Percentiles rank a stretch among this genome's conserved stretches.
phyloP scores from a whole-genome alignment of 805 yeast genomes.

The Starmerella sp. region DNA sequence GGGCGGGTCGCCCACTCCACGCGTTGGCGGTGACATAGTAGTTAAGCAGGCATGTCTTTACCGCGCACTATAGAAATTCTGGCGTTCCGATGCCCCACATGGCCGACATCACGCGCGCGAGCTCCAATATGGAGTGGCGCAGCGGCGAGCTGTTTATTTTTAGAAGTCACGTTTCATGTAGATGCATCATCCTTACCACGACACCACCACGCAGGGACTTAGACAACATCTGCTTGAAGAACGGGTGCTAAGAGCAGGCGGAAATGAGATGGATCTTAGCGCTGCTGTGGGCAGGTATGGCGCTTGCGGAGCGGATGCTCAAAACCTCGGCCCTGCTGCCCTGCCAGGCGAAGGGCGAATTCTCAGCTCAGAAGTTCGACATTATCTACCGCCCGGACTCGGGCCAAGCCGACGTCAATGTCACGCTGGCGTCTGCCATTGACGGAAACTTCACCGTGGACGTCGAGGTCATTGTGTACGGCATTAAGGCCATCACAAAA shows the following conservation, averaged over 20 bases:
- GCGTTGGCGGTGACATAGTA: no score
- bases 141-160: not conserved
- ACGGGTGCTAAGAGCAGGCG: not conserved
- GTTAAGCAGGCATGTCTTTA: no score
- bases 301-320: constrained; percentile 28
- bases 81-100: no score
- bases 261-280: constrained; percentile 3
- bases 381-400: constrained; percentile 62
- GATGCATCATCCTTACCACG: not conserved
- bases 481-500: constrained; percentile 49
- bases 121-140: not conserved
- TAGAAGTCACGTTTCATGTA: not conserved
- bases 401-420: constrained; percentile 48
- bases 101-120: no score
- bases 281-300: constrained; percentile 8
- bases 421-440: constrained; percentile 70
- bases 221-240: not conserved
- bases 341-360: constrained; percentile 82
- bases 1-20: no score
- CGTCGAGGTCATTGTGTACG: constrained; percentile 64
- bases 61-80: no score
- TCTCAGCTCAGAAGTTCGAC: constrained; percentile 74
- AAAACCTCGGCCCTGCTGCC: constrained; percentile 63
- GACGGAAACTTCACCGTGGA: constrained; percentile 59
- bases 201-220: not conserved